Evolutionary conservation across 129 eudicot species (phyloP).

Genomic region (Pulicaria dysenterica): DNA sequence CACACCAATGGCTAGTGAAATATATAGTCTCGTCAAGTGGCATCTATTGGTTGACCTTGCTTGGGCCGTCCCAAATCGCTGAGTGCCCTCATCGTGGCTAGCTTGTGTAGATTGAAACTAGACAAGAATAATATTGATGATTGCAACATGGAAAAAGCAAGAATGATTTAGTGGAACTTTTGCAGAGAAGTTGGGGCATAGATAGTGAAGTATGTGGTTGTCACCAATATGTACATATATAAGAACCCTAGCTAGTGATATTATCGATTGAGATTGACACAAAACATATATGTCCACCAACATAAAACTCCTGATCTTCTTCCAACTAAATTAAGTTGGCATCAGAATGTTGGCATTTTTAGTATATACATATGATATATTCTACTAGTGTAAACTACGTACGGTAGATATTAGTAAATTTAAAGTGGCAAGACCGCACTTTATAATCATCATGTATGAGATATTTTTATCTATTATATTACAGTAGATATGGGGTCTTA

Average conservation of each 20-base stretch:
- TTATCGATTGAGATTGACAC: background rate
- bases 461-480: background rate
- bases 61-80: background rate
- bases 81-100: background rate
- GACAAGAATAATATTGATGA: slow-evolving; percentile 28
- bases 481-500: background rate
- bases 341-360: slow-evolving; percentile 25
- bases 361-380: slow-evolving; percentile 13
- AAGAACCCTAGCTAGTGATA: background rate
- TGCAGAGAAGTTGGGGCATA: slow-evolving; percentile 9
- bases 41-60: background rate
- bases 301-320: background rate
- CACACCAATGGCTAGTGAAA: slow-evolving; percentile 9
- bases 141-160: slow-evolving; percentile 26
- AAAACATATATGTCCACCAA: background rate
- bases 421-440: background rate
- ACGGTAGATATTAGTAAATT: background rate
- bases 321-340: background rate
- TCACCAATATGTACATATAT: slow-evolving; percentile 22
- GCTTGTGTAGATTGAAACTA: background rate
- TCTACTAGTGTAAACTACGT: background rate
- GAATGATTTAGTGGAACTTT: slow-evolving; percentile 28
- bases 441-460: background rate
- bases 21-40: background rate
- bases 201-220: slow-evolving; percentile 27